These are phyloP conservation scores for Monosporascus cannonballus DNA, from an alignment of 2,329 filamentous ascomycete genomes.

Conservation along the genomic window DNA sequence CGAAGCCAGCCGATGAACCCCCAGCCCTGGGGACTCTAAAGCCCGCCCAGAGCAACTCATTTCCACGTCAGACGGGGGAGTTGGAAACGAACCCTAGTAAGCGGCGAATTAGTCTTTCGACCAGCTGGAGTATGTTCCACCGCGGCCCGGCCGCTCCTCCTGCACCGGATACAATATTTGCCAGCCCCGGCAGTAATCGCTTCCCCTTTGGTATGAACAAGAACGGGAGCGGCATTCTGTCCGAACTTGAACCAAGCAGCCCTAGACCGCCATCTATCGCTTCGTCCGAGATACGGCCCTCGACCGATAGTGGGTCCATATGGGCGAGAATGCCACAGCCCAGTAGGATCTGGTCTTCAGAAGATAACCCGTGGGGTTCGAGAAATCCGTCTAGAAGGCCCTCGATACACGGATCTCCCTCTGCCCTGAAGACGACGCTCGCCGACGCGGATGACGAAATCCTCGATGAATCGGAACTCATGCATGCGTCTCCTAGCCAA, in stretches of 20 bases:
- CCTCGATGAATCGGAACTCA: conserved; percentile 49
- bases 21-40: conserved; percentile 65
- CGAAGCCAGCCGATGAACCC: conserved; percentile 54
- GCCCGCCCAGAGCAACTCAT: conserved; percentile 68
- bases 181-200: conserved; percentile 4
- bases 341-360: conserved; percentile 60
- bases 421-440: conserved; percentile 52
- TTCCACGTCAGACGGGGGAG: conserved; percentile 59
- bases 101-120: conserved; percentile 51
- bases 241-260: conserved; percentile 50
- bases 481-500: conserved; percentile 49
- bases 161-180: conserved; percentile 28
- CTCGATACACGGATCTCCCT: conserved; percentile 72
- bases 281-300: conserved; percentile 67
- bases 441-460: conserved; percentile 61
- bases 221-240: conserved; percentile 37
- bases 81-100: conserved; percentile 44
- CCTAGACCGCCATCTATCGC: conserved; percentile 65
- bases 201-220: conserved; percentile 34
- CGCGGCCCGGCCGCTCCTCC: conserved; percentile 46
- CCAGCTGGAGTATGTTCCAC: conserved; percentile 52
- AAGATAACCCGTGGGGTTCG: conserved; percentile 46
- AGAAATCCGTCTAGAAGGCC: conserved; percentile 73
- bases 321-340: conserved; percentile 55
- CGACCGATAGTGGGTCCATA: conserved; percentile 71